Conservation (phyloP, 768 basidiomycete genomes). For the Kwoniella sp. region DNA sequence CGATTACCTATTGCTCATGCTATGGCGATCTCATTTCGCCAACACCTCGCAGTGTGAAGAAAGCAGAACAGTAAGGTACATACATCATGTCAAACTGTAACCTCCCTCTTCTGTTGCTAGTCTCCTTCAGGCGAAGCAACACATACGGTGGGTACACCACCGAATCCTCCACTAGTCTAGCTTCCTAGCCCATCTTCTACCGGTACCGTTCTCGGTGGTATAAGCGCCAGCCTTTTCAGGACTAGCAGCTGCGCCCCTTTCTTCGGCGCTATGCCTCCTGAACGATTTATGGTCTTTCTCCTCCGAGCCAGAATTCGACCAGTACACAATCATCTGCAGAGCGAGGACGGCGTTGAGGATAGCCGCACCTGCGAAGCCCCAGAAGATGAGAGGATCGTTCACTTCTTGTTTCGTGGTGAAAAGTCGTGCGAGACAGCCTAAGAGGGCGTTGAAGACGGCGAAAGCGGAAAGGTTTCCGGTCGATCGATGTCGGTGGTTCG, state of each 20-base stretch:
- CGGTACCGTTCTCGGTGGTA: constrained; percentile 9
- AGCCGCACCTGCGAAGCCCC: constrained; percentile 82
- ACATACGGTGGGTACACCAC: background rate
- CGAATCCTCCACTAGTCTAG: constrained; percentile 30
- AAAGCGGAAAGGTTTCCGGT: constrained; percentile 95
- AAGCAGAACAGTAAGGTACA: background rate
- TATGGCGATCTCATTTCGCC: too few species aligned
- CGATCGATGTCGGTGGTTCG: constrained; percentile 72
- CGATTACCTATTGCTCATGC: too few species aligned
- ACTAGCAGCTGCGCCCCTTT: constrained; percentile 3
- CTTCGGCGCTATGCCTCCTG: constrained; percentile 25
- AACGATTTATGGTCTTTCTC: constrained; percentile 12
- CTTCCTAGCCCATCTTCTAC: constrained; percentile 40
- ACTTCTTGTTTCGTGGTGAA: constrained; percentile 93
- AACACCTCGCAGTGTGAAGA: too few species aligned
- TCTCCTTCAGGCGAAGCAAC: background rate
- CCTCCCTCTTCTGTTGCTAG: background rate
- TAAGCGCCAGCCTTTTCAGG: constrained; percentile 7
- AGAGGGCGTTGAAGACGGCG: constrained; percentile 83
- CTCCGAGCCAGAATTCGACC: constrained; percentile 39
- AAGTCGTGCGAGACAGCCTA: constrained; percentile 84
- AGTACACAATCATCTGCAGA: constrained; percentile 74
- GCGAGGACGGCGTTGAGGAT: constrained; percentile 81
- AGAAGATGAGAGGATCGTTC: constrained; percentile 74
- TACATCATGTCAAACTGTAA: background rate